Percentiles rank a stretch among this genome's conserved stretches.
Conservation (phyloP, 2,329 filamentous ascomycete genomes). For the Nothomitra cinnamomea region DNA sequence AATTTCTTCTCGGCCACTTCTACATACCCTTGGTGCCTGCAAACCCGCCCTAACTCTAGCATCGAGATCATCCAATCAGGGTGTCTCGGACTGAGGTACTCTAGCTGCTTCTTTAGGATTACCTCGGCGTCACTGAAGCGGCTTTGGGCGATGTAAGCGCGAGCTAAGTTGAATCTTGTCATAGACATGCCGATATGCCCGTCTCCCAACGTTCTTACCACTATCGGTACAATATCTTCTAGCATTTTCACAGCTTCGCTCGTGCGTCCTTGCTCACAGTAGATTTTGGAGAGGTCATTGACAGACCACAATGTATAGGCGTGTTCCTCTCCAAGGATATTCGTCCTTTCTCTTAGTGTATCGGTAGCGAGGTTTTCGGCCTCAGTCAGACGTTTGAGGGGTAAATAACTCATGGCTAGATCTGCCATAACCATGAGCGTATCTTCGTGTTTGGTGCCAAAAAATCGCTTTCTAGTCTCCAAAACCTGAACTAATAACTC, state of each 20-base stretch:
- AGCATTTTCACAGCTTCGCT: conserved; percentile 14
- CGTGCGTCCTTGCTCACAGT: conserved; percentile 15
- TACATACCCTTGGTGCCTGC: too few species aligned
- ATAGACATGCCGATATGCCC: conserved; percentile 12
- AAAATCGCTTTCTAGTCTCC: conserved; percentile 11
- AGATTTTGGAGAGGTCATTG: conserved; percentile 18
- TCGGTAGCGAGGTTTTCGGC: conserved; percentile 4
- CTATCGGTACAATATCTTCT: conserved; percentile 13
- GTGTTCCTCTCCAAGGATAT: too few species aligned
- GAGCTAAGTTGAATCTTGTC: conserved; percentile 12
- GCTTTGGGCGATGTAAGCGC: conserved; percentile 8
- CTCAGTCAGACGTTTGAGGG: conserved; percentile 8
- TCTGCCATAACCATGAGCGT: conserved; percentile 14
- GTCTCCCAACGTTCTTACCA: conserved; percentile 10
- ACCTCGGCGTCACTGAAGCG: not conserved
- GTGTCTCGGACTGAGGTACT: not conserved
- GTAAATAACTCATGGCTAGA: conserved; percentile 11
- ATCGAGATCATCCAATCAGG: not conserved
- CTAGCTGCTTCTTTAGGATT: not conserved
- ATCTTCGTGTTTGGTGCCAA: conserved; percentile 13
- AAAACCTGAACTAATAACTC: conserved; percentile 11
- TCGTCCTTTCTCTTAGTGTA: conserved; percentile 16
- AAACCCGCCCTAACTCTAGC: too few species aligned
- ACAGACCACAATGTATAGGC: conserved; percentile 20
- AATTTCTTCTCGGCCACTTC: too few species aligned